Base-by-base conservation (phyloP, 129 eudicot genomes). In the Pittosporum tobira region DNA sequence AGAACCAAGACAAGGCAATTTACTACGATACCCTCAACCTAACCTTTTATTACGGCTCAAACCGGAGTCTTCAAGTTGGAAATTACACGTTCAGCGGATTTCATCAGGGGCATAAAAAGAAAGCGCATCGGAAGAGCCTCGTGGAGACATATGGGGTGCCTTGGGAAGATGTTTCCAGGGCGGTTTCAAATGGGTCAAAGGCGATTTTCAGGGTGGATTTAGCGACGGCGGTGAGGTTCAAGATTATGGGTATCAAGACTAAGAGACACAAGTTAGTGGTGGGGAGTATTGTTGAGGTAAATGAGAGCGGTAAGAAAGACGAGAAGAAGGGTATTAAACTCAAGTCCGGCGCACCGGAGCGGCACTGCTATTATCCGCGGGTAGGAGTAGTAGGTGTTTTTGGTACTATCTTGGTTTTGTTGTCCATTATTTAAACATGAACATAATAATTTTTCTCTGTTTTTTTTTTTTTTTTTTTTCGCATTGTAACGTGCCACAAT, bases 81-180 rank as follows among this genome's bases (percentile, higher is more conserved):
- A 81, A 81, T 36, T 65, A 75, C 23, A 69, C 83, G 28, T 21
- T 79, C 14, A 22, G 18, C 0, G 61, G 70, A 7, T 84, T 84
- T 67, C 66, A 84, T 61, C 96, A 88, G 61, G 94, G 96, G 42
- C 85, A 77, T 64, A 31, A 57, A 0, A 79, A 76, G 65, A 69
- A 52, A 0, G 21, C 96, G 24, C 81, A 38, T 63, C 72, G 87
- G 75, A 61, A 20, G 42, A 48, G 12, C 18, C 37, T 57, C 63
- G 54, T 60, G 59, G 72, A 65, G 19, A 62, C 77, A 3, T 23
- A 40, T 2, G 72, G 69, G 19, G 57, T 70, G 70, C 75, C 79
- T 21, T 81, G 77, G 76, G 63, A 23, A 15, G 61, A 22, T 51
- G 75, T 51, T 15, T 49, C 61, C 23, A 57, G 55, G 26, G 63